Conservation (phyloP, 1,284 basidiomycete species). For the Tylopilus sp. region DNA sequence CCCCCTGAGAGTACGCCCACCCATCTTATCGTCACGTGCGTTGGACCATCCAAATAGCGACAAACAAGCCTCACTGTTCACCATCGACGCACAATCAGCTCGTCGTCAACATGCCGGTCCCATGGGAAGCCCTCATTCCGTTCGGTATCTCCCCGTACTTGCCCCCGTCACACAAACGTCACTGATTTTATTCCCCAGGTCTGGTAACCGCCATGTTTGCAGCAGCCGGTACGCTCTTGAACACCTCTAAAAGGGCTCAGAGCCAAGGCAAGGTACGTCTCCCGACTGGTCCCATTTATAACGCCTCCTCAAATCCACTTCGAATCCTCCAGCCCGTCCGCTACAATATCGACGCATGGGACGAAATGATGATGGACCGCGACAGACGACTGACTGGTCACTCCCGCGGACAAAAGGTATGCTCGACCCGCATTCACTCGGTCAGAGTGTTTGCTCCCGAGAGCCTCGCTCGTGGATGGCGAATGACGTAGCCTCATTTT, state of each 20-base stretch:
- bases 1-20: too few relatives aligned
- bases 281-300: background rate
- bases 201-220: slow-evolving; percentile 87
- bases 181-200: slow-evolving; percentile 44
- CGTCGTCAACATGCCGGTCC: slow-evolving; percentile 72
- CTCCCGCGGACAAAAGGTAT: slow-evolving; percentile 77
- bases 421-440: slow-evolving; percentile 28
- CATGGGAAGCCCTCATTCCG: slow-evolving; percentile 93
- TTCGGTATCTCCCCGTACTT: slow-evolving; percentile 55
- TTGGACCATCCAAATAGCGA: slow-evolving; percentile 12
- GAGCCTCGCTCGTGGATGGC: background rate
- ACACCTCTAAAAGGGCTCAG: slow-evolving; percentile 69
- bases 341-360: slow-evolving; percentile 84
- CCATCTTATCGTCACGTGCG: background rate
- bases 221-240: slow-evolving; percentile 81
- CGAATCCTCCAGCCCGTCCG: slow-evolving; percentile 62
- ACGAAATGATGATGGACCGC: slow-evolving; percentile 92
- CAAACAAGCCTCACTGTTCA: slow-evolving; percentile 14
- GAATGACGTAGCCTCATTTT: background rate
- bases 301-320: slow-evolving; percentile 1
- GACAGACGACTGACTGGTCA: slow-evolving; percentile 89
- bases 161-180: rapidly evolving
- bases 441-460: background rate
- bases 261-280: slow-evolving; percentile 83
- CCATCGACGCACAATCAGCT: background rate